phyloP scores from a whole-genome alignment of 371 early-diverging fungal genomes.

The Dichotomocladium elegans region DNA sequence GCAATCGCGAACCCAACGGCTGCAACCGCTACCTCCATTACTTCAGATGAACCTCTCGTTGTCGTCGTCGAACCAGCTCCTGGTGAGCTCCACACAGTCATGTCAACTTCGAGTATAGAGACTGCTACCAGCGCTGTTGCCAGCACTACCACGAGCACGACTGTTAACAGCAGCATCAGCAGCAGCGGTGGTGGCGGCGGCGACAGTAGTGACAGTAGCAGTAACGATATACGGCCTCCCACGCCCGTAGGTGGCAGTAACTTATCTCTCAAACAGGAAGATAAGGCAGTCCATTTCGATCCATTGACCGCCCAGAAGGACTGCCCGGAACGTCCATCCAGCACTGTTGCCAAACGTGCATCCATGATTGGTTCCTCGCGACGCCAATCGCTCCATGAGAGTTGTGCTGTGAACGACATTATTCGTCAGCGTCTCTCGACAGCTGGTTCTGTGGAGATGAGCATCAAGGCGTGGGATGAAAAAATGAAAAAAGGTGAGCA shows the following conservation, averaged over 20 bases:
- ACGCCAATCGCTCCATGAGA: slow-evolving; percentile 34
- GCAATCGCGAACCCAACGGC: neutral
- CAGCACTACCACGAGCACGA: neutral
- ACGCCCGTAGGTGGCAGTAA: slow-evolving; percentile 1
- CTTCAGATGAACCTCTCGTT: too few species aligned
- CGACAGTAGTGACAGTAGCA: neutral
- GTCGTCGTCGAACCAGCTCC: too few species aligned
- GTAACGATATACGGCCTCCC: neutral
- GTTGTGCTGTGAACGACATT: slow-evolving; percentile 18
- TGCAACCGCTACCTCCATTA: neutral
- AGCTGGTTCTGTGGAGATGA: slow-evolving; percentile 34
- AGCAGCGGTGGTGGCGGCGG: neutral
- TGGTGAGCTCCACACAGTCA: too few species aligned
- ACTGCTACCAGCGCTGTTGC: too few species aligned
- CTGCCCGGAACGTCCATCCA: slow-evolving; percentile 18
- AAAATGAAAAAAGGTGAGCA: slow-evolving; percentile 12
- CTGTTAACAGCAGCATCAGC: neutral
- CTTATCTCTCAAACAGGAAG: slow-evolving; percentile 4
- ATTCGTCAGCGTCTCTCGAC: slow-evolving; percentile 17
- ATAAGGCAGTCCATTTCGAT: slow-evolving; percentile 7
- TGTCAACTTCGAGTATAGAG: too few species aligned
- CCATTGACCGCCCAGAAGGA: neutral
- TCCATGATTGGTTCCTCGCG: slow-evolving; percentile 22
- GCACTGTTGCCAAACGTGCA: slow-evolving; percentile 26
- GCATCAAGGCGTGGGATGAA: slow-evolving; percentile 41